Conservation (phyloP, 2,329 filamentous ascomycete species). For the Talaromyces pinophilus region DNA sequence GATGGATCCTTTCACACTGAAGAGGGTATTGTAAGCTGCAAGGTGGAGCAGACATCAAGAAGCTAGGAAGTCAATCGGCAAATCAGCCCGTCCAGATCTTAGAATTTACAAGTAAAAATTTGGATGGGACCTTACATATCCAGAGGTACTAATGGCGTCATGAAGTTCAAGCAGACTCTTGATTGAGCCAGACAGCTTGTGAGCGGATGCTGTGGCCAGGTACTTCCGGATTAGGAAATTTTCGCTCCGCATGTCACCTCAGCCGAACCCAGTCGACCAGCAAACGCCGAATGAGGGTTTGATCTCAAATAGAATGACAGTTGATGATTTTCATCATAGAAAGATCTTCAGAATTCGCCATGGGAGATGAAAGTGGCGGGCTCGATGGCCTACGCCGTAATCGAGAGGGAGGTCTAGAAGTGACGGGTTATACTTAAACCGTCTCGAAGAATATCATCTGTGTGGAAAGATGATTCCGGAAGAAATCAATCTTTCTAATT, state of each 20-base stretch:
- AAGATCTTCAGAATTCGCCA: not conserved
- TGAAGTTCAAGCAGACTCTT: constrained; percentile 10
- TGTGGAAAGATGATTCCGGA: not conserved
- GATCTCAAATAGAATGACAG: not conserved
- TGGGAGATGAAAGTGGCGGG: not conserved
- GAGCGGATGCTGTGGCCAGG: constrained; percentile 13
- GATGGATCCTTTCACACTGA: constrained; percentile 3
- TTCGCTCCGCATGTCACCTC: constrained; percentile 11
- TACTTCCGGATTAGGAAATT: constrained; percentile 22
- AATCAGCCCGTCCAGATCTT: not conserved
- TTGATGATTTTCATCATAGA: not conserved
- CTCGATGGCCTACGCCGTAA: not conserved
- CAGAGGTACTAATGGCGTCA: constrained; percentile 15
- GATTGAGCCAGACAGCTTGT: not conserved
- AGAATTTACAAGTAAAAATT: not conserved
- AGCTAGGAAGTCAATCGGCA: not conserved
- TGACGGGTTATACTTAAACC: not conserved
- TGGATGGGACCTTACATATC: constrained; percentile 20
- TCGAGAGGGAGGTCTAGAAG: not conserved
- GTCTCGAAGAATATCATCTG: not conserved
- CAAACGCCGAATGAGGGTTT: constrained; percentile 1
- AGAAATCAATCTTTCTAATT: too few relatives aligned
- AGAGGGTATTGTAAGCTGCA: not conserved
- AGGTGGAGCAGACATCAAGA: not conserved
- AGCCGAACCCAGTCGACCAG: constrained; percentile 9